Conservation (phyloP, 495 filamentous ascomycete genomes). For the Tirmania nivea region DNA sequence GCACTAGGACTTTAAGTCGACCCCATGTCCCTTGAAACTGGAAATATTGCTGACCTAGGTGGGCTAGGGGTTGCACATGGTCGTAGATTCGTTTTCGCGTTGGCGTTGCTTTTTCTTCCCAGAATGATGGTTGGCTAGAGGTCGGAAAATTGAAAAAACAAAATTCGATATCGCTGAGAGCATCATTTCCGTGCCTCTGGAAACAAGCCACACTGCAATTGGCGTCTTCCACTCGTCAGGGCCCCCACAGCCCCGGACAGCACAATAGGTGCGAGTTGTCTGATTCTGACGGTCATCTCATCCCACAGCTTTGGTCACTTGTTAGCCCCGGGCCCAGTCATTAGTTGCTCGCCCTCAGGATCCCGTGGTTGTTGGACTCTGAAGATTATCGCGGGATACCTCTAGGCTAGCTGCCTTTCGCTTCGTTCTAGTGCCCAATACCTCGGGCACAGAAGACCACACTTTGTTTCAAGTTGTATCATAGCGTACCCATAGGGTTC, state of each 20-base stretch:
- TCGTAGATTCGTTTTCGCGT: neutral
- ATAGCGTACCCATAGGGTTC: constrained; percentile 6
- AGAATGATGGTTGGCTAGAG: neutral
- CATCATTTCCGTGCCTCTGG: constrained; percentile 9
- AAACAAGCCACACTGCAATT: constrained; percentile 9
- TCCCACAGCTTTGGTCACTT: constrained; percentile 14
- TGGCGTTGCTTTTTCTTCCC: neutral
- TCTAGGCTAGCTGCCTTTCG: constrained; percentile 11
- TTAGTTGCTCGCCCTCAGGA: too few species aligned
- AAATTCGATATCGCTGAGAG: neutral
- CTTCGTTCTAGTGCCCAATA: constrained; percentile 16
- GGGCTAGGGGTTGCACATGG: too few species aligned
- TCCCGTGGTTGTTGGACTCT: neutral
- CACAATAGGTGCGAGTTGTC: constrained; percentile 1
- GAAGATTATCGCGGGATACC: constrained; percentile 16
- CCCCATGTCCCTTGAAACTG: too few species aligned
- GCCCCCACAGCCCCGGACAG: constrained; percentile 8
- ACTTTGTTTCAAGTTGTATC: too few species aligned
- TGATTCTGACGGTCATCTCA: constrained; percentile 4
- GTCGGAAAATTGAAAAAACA: neutral
- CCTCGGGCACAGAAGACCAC: constrained; percentile 2
- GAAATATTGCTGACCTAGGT: too few species aligned
- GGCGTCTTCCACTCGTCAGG: neutral
- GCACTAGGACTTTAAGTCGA: neutral
- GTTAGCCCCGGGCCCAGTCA: neutral